A percentile compares a stretch with the other conserved stretches of the same genome.
phyloP scores from a whole-genome alignment of 2,329 filamentous ascomycete species.

The Ophiostoma ips region DNA sequence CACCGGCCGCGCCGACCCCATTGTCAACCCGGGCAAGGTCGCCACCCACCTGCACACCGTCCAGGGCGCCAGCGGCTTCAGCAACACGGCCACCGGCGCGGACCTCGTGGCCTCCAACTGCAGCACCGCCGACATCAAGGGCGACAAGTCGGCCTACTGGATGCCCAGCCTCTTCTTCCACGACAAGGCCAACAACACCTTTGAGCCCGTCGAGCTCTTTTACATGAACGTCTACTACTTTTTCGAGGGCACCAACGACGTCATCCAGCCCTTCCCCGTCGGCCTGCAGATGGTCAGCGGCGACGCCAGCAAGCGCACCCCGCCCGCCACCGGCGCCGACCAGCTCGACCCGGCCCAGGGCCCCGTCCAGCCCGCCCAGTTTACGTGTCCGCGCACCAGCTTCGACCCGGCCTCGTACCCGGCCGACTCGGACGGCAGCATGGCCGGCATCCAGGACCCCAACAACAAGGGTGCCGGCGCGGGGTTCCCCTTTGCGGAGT shows the following conservation, averaged over 20 bases:
- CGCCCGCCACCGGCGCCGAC: constrained; percentile 35
- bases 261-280: constrained; percentile 54
- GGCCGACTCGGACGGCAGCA: constrained; percentile 37
- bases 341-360: constrained; percentile 40
- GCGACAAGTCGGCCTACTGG: constrained; percentile 67
- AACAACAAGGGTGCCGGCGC: constrained; percentile 41
- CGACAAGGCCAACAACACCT: constrained; percentile 45
- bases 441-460: constrained; percentile 40
- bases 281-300: constrained; percentile 61
- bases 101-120: constrained; percentile 48
- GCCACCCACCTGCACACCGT: constrained; percentile 56
- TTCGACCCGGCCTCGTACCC: constrained; percentile 39
- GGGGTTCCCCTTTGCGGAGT: constrained; percentile 58
- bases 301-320: constrained; percentile 41
- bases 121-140: constrained; percentile 54
- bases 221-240: constrained; percentile 71
- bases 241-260: constrained; percentile 50
- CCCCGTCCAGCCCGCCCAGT: constrained; percentile 39
- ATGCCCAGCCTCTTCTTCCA: constrained; percentile 56
- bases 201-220: constrained; percentile 53
- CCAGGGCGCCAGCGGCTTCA: constrained; percentile 56
- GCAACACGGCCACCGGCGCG: constrained; percentile 45
- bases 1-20: constrained; percentile 50
- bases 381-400: constrained; percentile 43
- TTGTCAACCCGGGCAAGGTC: constrained; percentile 45